These are phyloP conservation scores for Papilionanthe hybrid DNA, from an alignment of 116 monocot species.

Conservation along the genomic window DNA sequence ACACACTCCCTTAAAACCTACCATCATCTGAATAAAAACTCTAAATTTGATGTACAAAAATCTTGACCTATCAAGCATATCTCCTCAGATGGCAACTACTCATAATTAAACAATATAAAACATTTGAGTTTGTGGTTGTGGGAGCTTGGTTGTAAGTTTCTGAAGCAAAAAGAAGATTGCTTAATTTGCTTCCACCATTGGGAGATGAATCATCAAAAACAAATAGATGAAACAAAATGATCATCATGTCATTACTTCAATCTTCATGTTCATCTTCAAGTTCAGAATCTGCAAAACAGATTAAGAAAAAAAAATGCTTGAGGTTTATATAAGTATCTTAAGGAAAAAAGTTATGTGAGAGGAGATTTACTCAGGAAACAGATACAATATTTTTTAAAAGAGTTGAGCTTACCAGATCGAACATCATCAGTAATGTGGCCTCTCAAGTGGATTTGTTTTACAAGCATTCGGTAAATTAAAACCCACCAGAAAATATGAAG, in stretches of 20 bases:
- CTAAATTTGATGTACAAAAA: not conserved
- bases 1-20: not conserved
- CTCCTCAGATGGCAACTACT: not conserved
- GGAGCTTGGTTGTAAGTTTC: not conserved
- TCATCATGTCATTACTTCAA: slow-evolving; percentile 13
- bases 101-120: not conserved
- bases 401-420: slow-evolving; percentile 39
- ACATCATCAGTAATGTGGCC: slow-evolving; percentile 53
- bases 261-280: slow-evolving; percentile 52
- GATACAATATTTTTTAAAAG: not conserved
- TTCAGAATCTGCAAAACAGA: slow-evolving; percentile 47
- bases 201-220: not conserved
- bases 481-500: slow-evolving; percentile 74
- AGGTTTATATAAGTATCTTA: not conserved
- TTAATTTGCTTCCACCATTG: not conserved
- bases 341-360: not conserved
- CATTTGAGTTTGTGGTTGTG: not conserved
- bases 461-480: slow-evolving; percentile 60
- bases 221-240: not conserved
- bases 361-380: not conserved
- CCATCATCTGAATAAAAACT: not conserved
- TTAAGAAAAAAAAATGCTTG: not conserved
- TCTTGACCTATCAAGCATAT: not conserved
- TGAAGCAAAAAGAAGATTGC: not conserved
- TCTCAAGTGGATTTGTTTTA: slow-evolving; percentile 52